Percentiles rank a stretch among this genome's conserved stretches.
Evolutionary conservation across 768 basidiomycete genomes (phyloP).

Genomic region (Macrolepiota fuliginosa): DNA sequence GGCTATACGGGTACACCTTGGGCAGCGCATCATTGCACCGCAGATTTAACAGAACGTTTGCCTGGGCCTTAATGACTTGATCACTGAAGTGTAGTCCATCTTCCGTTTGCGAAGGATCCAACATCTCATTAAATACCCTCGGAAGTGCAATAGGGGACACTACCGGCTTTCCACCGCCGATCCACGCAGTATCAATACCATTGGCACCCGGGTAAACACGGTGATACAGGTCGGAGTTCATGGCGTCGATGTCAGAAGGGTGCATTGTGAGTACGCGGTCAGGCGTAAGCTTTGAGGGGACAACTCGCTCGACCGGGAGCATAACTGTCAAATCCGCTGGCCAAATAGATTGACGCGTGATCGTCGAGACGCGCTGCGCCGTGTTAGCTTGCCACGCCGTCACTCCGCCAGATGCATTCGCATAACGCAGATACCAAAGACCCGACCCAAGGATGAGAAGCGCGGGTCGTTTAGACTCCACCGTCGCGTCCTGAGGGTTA

Average conservation of each 20-base stretch:
- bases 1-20: constrained; percentile 62
- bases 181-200: neutral
- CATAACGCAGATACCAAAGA: constrained; percentile 85
- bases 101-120: constrained; percentile 68
- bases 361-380: constrained; percentile 56
- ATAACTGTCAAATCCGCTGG: constrained; percentile 75
- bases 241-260: constrained; percentile 79
- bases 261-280: constrained; percentile 70
- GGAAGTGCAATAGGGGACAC: constrained; percentile 55
- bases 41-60: constrained; percentile 75
- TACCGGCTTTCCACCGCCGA: neutral
- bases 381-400: constrained; percentile 76
- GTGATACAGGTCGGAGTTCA: constrained; percentile 85
- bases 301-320: constrained; percentile 72
- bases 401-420: constrained; percentile 68
- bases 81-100: constrained; percentile 85
- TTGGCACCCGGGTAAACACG: constrained; percentile 43
- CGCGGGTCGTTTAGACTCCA: constrained; percentile 33
- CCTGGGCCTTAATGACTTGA: constrained; percentile 61
- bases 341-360: constrained; percentile 30
- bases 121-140: constrained; percentile 77
- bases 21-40: constrained; percentile 74
- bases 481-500: neutral
- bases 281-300: constrained; percentile 60
- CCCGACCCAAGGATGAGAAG: constrained; percentile 84